phyloP scores from a whole-genome alignment of 83 land plant species.

The Picea mariana region DNA sequence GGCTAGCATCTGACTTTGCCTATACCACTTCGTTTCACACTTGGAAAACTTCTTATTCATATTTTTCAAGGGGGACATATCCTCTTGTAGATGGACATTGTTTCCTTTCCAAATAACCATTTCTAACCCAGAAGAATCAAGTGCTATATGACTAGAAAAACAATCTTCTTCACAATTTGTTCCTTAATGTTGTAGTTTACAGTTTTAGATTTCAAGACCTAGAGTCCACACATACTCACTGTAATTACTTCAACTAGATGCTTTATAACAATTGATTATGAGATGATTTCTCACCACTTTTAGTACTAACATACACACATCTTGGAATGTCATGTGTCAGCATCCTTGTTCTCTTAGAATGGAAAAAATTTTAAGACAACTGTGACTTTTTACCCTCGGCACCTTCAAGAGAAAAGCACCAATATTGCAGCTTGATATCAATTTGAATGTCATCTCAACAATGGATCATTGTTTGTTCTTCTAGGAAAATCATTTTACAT shows the following conservation, averaged over 20 bases:
- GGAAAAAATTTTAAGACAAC: not conserved
- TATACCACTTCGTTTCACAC: too few relatives aligned
- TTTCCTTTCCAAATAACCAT: too few relatives aligned
- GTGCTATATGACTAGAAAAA: not conserved
- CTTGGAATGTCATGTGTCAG: conserved; percentile 91
- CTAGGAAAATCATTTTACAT: conserved; percentile 28
- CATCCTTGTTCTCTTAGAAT: conserved; percentile 70
- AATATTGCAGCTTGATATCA: conserved; percentile 64
- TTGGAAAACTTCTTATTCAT: too few relatives aligned
- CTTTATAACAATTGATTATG: not conserved
- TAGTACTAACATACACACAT: conserved; percentile 59
- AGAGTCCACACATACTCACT: conserved; percentile 74
- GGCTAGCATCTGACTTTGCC: too few relatives aligned
- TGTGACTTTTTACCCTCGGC: conserved; percentile 29
- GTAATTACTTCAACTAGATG: conserved; percentile 60
- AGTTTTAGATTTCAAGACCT: conserved; percentile 67
- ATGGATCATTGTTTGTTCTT: conserved; percentile 21
- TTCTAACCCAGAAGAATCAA: conserved; percentile 15
- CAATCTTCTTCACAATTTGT: conserved; percentile 17
- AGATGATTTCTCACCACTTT: conserved; percentile 30
- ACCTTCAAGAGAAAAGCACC: conserved; percentile 99
- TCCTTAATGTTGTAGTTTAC: conserved; percentile 5
- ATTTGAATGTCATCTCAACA: conserved; percentile 80
- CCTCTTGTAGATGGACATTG: too few relatives aligned
- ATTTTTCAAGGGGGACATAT: too few relatives aligned